phyloP scores from a whole-genome alignment of 1,139 yeast species.

The Meyerozyma guilliermondii region DNA sequence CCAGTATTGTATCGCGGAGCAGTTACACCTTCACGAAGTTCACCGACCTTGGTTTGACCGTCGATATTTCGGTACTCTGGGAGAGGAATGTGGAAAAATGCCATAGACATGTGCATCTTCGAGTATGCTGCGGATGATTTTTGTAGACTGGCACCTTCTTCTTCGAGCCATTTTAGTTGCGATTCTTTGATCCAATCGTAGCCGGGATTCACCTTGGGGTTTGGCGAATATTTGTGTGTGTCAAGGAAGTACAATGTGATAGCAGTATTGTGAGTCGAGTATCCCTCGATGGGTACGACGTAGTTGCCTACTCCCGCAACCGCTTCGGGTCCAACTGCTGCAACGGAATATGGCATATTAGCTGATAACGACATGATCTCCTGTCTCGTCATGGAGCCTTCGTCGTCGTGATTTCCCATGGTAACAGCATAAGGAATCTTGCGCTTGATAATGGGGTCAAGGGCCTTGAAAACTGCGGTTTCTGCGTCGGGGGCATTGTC shows the following conservation, averaged over 20 bases:
- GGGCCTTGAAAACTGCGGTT: slow-evolving; percentile 70
- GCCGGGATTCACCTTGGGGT: slow-evolving; percentile 64
- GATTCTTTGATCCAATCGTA: slow-evolving; percentile 81
- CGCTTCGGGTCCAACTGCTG: slow-evolving; percentile 57
- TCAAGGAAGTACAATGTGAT: slow-evolving; percentile 72
- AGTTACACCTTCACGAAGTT: slow-evolving; percentile 64
- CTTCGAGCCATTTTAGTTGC: slow-evolving; percentile 59
- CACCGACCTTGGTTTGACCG: slow-evolving; percentile 52
- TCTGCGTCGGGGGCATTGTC: slow-evolving; percentile 69
- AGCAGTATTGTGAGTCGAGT: slow-evolving; percentile 33
- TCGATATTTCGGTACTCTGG: slow-evolving; percentile 64
- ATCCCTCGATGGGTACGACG: slow-evolving; percentile 44
- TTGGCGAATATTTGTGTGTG: slow-evolving; percentile 66
- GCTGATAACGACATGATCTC: slow-evolving; percentile 55
- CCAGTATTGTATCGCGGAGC: slow-evolving; percentile 72
- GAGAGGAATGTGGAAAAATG: slow-evolving; percentile 88
- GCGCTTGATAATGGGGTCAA: slow-evolving; percentile 63
- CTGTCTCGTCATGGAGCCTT: slow-evolving; percentile 60
- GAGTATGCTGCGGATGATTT: slow-evolving; percentile 28
- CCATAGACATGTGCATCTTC: slow-evolving; percentile 62
- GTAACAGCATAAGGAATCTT: slow-evolving; percentile 77
- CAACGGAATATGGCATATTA: slow-evolving; percentile 61
- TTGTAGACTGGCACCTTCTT: slow-evolving; percentile 29
- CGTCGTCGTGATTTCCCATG: slow-evolving; percentile 82
- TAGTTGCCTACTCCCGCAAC: slow-evolving; percentile 82